Evolutionary conservation across 1,139 yeast genomes (phyloP).

Genomic region (Kodamaea alishanica): DNA sequence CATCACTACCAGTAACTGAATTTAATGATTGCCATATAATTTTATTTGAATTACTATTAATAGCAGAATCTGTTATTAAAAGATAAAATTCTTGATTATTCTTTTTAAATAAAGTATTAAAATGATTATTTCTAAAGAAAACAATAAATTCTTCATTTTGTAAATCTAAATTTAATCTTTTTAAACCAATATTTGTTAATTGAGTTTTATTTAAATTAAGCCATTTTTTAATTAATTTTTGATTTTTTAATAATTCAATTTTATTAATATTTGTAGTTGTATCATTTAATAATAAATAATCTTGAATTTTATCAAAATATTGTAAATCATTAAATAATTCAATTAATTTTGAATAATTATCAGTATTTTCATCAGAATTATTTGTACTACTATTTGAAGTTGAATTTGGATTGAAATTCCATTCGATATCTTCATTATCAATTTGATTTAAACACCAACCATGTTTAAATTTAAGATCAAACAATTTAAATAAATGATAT

Average conservation of each 20-base stretch:
- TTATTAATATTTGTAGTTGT: slow-evolving; percentile 8
- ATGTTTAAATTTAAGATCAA: slow-evolving; percentile 43
- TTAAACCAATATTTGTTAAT: slow-evolving; percentile 62
- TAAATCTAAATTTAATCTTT: slow-evolving; percentile 41
- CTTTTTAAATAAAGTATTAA: slow-evolving; percentile 63
- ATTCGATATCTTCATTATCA: slow-evolving; percentile 16
- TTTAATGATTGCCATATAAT: slow-evolving; percentile 77
- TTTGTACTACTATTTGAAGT: not conserved
- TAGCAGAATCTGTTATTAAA: slow-evolving; percentile 72
- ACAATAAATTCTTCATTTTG: slow-evolving; percentile 46
- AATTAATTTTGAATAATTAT: slow-evolving; percentile 19
- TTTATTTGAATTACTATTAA: slow-evolving; percentile 35
- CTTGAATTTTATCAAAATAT: slow-evolving; percentile 48
- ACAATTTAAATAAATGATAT: slow-evolving; percentile 34
- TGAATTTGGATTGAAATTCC: slow-evolving; percentile 8
- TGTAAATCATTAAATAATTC: slow-evolving; percentile 25
- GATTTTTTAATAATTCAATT: slow-evolving; percentile 14
- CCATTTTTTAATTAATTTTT: slow-evolving; percentile 34
- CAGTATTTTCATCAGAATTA: slow-evolving; percentile 12
- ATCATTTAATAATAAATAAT: slow-evolving; percentile 24
- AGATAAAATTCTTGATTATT: slow-evolving; percentile 48
- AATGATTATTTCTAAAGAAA: slow-evolving; percentile 83
- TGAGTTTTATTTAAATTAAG: slow-evolving; percentile 60
- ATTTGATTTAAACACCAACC: slow-evolving; percentile 46
- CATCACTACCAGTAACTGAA: slow-evolving; percentile 63